These are phyloP conservation scores for Colletotrichum shisoi DNA, from an alignment of 2,329 filamentous ascomycete species.

Conservation along the genomic window DNA sequence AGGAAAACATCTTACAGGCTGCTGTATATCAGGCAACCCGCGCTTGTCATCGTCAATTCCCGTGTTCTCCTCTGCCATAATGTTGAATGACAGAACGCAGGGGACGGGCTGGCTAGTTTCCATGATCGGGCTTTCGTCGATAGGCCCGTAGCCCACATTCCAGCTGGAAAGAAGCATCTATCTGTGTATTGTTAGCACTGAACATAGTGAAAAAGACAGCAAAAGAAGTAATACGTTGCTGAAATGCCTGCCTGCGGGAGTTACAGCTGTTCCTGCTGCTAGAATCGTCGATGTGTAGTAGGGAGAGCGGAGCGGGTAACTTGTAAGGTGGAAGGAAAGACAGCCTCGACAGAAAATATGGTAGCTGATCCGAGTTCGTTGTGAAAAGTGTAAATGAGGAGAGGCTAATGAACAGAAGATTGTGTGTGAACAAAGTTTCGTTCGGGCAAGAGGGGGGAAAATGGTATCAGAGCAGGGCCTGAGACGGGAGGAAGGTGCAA, in stretches of 20 bases:
- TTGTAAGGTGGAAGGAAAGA: background rate
- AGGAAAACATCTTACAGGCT: background rate
- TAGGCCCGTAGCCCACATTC: conserved; percentile 11
- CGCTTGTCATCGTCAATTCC: background rate
- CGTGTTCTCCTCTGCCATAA: background rate
- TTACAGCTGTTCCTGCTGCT: background rate
- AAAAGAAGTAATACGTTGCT: background rate
- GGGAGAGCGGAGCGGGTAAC: too few species aligned
- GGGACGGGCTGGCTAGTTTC: background rate
- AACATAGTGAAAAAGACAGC: background rate
- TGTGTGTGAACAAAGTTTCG: background rate
- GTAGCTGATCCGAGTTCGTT: background rate
- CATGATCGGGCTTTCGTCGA: background rate
- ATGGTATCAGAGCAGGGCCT: too few species aligned
- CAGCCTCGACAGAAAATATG: background rate
- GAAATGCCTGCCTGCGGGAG: background rate
- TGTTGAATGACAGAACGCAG: too few species aligned
- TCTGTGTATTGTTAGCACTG: background rate
- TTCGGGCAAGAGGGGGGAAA: background rate
- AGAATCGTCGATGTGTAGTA: background rate
- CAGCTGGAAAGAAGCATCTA: conserved; percentile 10
- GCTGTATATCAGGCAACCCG: background rate
- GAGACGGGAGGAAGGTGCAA: background rate
- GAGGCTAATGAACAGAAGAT: background rate
- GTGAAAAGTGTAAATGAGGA: background rate